Evolutionary conservation across 2,329 filamentous ascomycete species (phyloP).

Genomic region (Fusarium guadeloupense): DNA sequence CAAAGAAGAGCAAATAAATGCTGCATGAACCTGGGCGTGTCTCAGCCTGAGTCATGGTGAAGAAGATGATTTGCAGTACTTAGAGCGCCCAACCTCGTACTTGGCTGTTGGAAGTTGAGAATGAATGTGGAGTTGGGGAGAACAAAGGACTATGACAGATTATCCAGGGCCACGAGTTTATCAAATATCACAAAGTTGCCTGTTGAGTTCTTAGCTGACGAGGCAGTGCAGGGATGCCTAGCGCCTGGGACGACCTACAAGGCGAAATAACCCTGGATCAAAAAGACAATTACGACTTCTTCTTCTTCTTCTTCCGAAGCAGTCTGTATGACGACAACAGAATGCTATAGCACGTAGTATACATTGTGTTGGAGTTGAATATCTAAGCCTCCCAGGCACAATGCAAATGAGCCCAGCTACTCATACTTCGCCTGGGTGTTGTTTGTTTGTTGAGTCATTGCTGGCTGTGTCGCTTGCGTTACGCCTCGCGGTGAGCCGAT

Average conservation of each 20-base stretch:
- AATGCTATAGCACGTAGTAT: not conserved
- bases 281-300: too few relatives aligned
- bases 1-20: not conserved
- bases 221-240: conserved; percentile 4
- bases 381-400: not conserved
- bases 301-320: too few relatives aligned
- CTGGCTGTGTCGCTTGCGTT: conserved; percentile 1
- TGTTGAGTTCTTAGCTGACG: not conserved
- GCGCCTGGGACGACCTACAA: not conserved
- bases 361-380: too few relatives aligned
- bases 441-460: not conserved
- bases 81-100: not conserved
- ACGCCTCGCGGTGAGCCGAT: conserved; percentile 1
- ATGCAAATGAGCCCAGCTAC: too few relatives aligned
- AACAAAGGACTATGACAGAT: not conserved
- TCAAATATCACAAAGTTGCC: conserved; percentile 1
- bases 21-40: not conserved
- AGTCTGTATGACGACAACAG: too few relatives aligned
- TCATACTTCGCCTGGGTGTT: too few relatives aligned
- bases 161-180: not conserved
- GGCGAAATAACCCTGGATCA: too few relatives aligned
- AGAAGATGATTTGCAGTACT: not conserved
- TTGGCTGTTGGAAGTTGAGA: conserved; percentile 1
- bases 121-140: not conserved
- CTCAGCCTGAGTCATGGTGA: not conserved